Conservation (phyloP, 768 basidiomycete species). For the Hysterangium stoloniferum region DNA sequence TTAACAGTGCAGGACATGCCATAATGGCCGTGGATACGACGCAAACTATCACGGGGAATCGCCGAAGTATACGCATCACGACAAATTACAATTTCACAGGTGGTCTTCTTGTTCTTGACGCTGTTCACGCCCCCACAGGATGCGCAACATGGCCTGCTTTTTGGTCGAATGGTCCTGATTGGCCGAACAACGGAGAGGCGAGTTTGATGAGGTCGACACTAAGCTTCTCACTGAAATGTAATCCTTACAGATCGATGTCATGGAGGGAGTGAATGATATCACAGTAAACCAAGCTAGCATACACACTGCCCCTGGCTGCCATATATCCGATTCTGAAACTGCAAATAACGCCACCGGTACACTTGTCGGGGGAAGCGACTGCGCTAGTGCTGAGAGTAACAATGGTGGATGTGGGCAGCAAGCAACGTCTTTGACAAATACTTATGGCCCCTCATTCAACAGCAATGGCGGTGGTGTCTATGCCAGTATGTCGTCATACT, state of each 20-base stretch:
- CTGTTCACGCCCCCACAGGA: constrained; percentile 83
- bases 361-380: constrained; percentile 64
- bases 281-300: constrained; percentile 78
- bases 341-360: constrained; percentile 40
- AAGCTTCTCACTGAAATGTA: background rate
- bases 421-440: constrained; percentile 37
- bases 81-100: constrained; percentile 52
- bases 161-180: constrained; percentile 43
- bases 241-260: constrained; percentile 67
- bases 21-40: constrained; percentile 90
- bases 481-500: constrained; percentile 50
- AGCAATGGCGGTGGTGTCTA: constrained; percentile 80
- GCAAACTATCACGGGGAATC: constrained; percentile 52
- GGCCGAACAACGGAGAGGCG: constrained; percentile 31
- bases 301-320: constrained; percentile 69
- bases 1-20: constrained; percentile 68
- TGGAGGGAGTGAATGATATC: constrained; percentile 78
- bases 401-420: constrained; percentile 77
- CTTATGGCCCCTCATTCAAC: constrained; percentile 84
- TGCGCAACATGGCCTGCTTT: constrained; percentile 81
- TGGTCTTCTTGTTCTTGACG: constrained; percentile 72
- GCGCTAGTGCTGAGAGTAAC: constrained; percentile 57
- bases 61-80: constrained; percentile 74
- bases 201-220: background rate
- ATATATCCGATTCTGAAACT: constrained; percentile 38